These are phyloP conservation scores for Hagleromyces aurorensis DNA, from an alignment of 805 yeast species.

Conservation along the genomic window DNA sequence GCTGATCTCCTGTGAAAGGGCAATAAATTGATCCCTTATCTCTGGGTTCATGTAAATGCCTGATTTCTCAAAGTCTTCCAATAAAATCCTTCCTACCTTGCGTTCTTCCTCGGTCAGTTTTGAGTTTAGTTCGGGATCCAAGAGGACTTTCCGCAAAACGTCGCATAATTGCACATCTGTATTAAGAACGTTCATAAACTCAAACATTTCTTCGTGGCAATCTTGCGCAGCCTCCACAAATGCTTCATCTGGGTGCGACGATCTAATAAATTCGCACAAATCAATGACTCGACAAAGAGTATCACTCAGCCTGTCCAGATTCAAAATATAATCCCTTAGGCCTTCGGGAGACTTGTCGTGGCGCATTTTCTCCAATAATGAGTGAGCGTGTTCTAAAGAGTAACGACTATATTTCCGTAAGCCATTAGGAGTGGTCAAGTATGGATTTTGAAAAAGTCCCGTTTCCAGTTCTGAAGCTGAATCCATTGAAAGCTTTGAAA, in stretches of 20 bases:
- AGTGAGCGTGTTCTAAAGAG: conserved; percentile 59
- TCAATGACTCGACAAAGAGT: conserved; percentile 88
- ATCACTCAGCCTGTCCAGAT: conserved; percentile 80
- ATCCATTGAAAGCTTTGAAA: conserved; percentile 7
- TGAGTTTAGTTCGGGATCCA: conserved; percentile 22
- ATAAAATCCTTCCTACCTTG: conserved; percentile 70
- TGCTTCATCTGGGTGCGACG: conserved; percentile 67
- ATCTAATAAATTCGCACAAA: conserved; percentile 84
- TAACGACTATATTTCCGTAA: conserved; percentile 55
- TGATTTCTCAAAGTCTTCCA: conserved; percentile 81
- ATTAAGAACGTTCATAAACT: conserved; percentile 86
- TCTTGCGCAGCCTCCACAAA: conserved; percentile 78
- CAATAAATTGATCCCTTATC: conserved; percentile 62
- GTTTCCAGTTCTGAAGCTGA: conserved; percentile 20
- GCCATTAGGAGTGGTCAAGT: conserved; percentile 62
- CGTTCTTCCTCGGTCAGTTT: conserved; percentile 64
- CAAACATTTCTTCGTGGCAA: conserved; percentile 83
- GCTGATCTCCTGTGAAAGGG: conserved; percentile 73
- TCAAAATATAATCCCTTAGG: conserved; percentile 43
- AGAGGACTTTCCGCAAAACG: conserved; percentile 49
- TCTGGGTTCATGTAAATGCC: conserved; percentile 74
- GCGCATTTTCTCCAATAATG: conserved; percentile 50
- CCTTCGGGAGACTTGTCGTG: conserved; percentile 39
- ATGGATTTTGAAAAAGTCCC: conserved; percentile 73
- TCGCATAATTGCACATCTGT: conserved; percentile 68